Percentiles rank a stretch among this genome's conserved stretches.
Evolutionary conservation across 768 basidiomycete genomes (phyloP).

Genomic region (Dendrothele bispora): DNA sequence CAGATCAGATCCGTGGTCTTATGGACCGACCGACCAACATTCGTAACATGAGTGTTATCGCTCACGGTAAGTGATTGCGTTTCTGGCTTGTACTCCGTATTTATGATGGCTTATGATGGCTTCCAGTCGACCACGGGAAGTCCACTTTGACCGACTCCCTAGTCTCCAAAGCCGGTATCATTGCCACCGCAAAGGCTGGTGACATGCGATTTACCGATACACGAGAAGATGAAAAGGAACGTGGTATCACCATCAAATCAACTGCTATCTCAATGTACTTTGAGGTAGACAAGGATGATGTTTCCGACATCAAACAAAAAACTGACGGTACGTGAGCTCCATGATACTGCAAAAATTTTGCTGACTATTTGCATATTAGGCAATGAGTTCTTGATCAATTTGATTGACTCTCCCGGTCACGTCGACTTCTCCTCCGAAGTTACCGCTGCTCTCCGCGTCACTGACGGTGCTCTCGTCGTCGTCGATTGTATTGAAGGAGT

Average conservation of each 20-base stretch:
- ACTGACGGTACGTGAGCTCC: conserved; percentile 65
- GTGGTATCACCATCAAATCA: conserved; percentile 99
- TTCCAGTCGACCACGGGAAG: conserved; percentile 97
- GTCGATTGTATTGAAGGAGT: conserved; percentile 99
- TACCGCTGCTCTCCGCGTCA: conserved; percentile 98
- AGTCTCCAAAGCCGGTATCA: conserved; percentile 99
- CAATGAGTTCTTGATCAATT: conserved; percentile 97
- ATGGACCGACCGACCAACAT: conserved; percentile 93
- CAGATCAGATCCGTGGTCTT: conserved; percentile 84
- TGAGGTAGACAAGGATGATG: conserved; percentile 88
- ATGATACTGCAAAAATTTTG: conserved; percentile 6
- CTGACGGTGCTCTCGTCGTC: conserved; percentile 98
- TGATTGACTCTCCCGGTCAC: conserved; percentile 99
- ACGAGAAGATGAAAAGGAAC: conserved; percentile 97
- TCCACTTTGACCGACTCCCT: conserved; percentile 99
- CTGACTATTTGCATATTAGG: conserved; percentile 40
- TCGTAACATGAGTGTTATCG: conserved; percentile 94
- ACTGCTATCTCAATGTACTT: conserved; percentile 99
- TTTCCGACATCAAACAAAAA: conserved; percentile 87
- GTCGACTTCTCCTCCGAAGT: conserved; percentile 99
- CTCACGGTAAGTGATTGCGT: conserved; percentile 65
- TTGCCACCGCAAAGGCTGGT: conserved; percentile 91
- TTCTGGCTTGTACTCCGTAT: conserved; percentile 5
- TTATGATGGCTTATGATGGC: conserved; percentile 12
- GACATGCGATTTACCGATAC: conserved; percentile 98